Percentiles rank a stretch among this genome's conserved stretches.
Conservation (phyloP, 495 filamentous ascomycete species). For the Apiosordaria backusii region DNA sequence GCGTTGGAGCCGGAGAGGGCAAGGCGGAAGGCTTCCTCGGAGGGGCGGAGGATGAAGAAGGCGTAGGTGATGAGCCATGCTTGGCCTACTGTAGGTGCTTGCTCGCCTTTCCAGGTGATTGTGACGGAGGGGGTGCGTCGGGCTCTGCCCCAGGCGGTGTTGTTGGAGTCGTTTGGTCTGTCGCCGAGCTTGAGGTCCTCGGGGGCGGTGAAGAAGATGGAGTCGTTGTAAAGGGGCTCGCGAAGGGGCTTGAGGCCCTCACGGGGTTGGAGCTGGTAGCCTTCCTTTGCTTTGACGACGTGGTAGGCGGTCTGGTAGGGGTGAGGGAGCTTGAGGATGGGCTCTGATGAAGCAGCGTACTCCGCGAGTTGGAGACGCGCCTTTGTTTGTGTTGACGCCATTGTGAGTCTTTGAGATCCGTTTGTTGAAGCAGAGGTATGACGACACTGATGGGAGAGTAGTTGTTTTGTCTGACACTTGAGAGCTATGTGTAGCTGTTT, state of each 20-base stretch:
- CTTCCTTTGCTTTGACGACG: slow-evolving; percentile 26
- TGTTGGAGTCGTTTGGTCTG: slow-evolving; percentile 44
- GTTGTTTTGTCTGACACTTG: neutral
- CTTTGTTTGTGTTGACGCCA: slow-evolving; percentile 8
- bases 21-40: slow-evolving; percentile 53
- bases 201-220: slow-evolving; percentile 42
- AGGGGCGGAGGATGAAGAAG: slow-evolving; percentile 52
- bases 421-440: no score
- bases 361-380: slow-evolving; percentile 22
- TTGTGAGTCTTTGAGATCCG: neutral
- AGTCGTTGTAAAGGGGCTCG: slow-evolving; percentile 35
- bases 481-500: neutral
- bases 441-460: neutral
- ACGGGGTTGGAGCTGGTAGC: slow-evolving; percentile 27
- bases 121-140: slow-evolving; percentile 40
- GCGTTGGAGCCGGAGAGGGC: slow-evolving; percentile 40
- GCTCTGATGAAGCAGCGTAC: slow-evolving; percentile 33
- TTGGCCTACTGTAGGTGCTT: slow-evolving; percentile 52
- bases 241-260: slow-evolving; percentile 18
- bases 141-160: slow-evolving; percentile 47
- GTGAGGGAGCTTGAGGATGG: slow-evolving; percentile 45
- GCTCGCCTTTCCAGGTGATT: slow-evolving; percentile 33
- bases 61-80: slow-evolving; percentile 62
- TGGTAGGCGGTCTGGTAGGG: slow-evolving; percentile 45
- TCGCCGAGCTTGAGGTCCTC: slow-evolving; percentile 45